phyloP scores from a whole-genome alignment of 805 yeast genomes.

The Kuraishia floccosa region DNA sequence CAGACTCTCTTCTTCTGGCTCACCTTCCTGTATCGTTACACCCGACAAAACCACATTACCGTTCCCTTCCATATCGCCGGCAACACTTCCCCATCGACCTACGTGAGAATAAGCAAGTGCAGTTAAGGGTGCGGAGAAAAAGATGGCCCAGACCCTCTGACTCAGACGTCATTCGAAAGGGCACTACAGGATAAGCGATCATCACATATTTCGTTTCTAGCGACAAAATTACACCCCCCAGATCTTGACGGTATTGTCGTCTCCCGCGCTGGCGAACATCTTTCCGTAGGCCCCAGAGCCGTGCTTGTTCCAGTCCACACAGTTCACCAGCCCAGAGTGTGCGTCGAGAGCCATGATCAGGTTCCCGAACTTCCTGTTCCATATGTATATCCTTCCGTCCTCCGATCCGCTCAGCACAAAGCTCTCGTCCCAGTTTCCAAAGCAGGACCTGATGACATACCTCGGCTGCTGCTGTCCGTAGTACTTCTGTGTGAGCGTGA shows the following conservation, averaged over 20 bases:
- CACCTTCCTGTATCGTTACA: too few relatives aligned
- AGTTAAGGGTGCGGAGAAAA: too few relatives aligned
- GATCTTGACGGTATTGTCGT: conserved; percentile 4
- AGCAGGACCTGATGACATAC: conserved; percentile 63
- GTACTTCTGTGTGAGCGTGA: conserved; percentile 48
- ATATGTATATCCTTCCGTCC: conserved; percentile 65
- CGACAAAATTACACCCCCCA: conserved; percentile 3
- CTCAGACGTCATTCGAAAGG: too few relatives aligned
- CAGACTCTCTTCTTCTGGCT: too few relatives aligned
- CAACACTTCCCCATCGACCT: too few relatives aligned
- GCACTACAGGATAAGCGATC: too few relatives aligned
- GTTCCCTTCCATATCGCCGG: too few relatives aligned
- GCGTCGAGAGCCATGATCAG: conserved; percentile 50
- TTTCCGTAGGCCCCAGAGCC: conserved; percentile 4
- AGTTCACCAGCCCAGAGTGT: conserved; percentile 59
- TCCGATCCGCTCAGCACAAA: conserved; percentile 75
- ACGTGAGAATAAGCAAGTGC: too few relatives aligned
- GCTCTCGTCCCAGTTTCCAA: conserved; percentile 64
- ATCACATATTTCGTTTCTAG: too few relatives aligned
- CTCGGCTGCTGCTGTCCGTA: conserved; percentile 65
- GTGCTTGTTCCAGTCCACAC: conserved; percentile 59
- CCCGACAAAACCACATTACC: too few relatives aligned
- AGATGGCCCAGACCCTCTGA: too few relatives aligned
- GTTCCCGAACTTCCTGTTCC: conserved; percentile 68
- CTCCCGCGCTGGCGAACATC: conserved; percentile 4